Base-by-base conservation (phyloP, 2,329 filamentous ascomycete genomes). In the Fusarium sp. region DNA sequence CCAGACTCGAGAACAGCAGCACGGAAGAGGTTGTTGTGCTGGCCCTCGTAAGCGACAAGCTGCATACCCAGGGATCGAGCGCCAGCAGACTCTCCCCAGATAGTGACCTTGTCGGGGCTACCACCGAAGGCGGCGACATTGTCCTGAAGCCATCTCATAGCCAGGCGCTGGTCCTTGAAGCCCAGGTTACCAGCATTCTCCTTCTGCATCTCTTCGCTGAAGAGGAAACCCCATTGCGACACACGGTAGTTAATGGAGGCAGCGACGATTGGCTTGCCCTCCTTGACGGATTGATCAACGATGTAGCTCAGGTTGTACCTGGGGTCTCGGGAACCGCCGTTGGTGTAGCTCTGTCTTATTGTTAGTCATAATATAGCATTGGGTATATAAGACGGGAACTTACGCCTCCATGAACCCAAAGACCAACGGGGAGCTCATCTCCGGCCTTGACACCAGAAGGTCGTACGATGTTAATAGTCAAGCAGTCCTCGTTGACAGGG, bases 251-350 rank as follows among this genome's bases (percentile, higher is more conserved):
- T 88, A 67, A 89, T 81, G 10, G 82, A 84, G 9, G 87, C 85
- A 6, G 82, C 86, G 32, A 89, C 84, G 52, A 89, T 85, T 0
- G 86, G 87, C 69, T 85, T 86, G 62, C 82, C 81, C 48, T 86
- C 85, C 44, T 82, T 76, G 9, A 85, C 82, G 0, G 85, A 84
- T 52, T 87, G 85, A 17, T 84, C 79, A 18, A 92, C 87, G 57
- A 92, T 87, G 70, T 86, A 88, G 42, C 86, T 88, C 65, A 91
- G 83, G 77, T 92, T 92, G 78, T 92, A 92, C 36, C 89, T 84
- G 4, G 74, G 75, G 36, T 78, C 75, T 32, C 68, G 68, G 6
- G 73, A 72, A 44, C 77, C 77, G 22, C 77, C 77, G 28, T 76
- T 76, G n/a, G 63, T 54, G 26, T 76, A 78, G 54, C 76, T 78